A percentile compares a stretch with the other conserved stretches of the same genome.
These are phyloP conservation scores for Exophiala sideris DNA, from an alignment of 2,329 filamentous ascomycete genomes.

Conservation along the genomic window DNA sequence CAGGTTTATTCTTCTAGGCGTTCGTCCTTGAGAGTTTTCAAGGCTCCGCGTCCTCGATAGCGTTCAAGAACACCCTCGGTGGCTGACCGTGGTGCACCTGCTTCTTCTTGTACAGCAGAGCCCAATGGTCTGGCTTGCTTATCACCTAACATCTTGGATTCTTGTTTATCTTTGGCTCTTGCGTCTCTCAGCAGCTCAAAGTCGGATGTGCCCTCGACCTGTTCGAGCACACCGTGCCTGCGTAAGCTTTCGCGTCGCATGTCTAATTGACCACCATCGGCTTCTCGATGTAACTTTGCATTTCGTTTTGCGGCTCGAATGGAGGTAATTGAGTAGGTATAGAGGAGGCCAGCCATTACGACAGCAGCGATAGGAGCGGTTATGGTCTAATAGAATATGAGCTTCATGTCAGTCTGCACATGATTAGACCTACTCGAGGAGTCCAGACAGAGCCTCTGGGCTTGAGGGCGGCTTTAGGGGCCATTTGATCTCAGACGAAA, in stretches of 20 bases:
- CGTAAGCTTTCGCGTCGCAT: conserved; percentile 29
- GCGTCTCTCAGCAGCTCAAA: conserved; percentile 25
- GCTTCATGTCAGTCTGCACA: not conserved
- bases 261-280: conserved; percentile 30
- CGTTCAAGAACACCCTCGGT: conserved; percentile 29
- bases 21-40: conserved; percentile 25
- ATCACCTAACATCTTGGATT: conserved; percentile 21
- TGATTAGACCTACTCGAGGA: conserved; percentile 12
- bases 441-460: conserved; percentile 14
- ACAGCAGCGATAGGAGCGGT: conserved; percentile 61
- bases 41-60: conserved; percentile 21
- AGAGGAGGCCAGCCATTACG: conserved; percentile 59
- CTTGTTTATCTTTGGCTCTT: conserved; percentile 18
- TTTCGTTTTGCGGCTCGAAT: conserved; percentile 66
- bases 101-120: conserved; percentile 17
- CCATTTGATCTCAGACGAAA: conserved; percentile 1
- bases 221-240: conserved; percentile 26
- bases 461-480: conserved; percentile 3
- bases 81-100: conserved; percentile 26
- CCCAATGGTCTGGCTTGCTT: conserved; percentile 22
- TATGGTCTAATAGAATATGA: conserved; percentile 42
- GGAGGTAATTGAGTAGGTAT: conserved; percentile 60
- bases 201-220: conserved; percentile 26
- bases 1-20: conserved; percentile 3
- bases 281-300: conserved; percentile 53